phyloP scores from a whole-genome alignment of 345 rosid genomes.

The Gossypium ekmanianum region DNA sequence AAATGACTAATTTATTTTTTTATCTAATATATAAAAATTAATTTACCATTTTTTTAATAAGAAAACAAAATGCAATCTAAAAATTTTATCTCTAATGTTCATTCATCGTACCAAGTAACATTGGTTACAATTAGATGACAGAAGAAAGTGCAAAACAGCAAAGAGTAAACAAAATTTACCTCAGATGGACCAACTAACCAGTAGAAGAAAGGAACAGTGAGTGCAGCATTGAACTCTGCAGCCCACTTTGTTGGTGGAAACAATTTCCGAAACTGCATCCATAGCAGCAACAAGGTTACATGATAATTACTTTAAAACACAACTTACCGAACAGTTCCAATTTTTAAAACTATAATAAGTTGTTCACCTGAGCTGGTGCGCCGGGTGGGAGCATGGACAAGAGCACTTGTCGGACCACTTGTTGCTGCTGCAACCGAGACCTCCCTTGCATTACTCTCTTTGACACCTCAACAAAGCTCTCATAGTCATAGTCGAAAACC shows the following conservation, averaged over 20 bases:
- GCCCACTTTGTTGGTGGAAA: slow-evolving; percentile 98
- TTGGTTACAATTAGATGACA: neutral
- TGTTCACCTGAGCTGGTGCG: slow-evolving; percentile 73
- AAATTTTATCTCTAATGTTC: too few relatives aligned
- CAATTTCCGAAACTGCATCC: slow-evolving; percentile 65
- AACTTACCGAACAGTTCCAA: neutral
- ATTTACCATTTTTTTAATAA: accelerated
- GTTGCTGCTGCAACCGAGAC: slow-evolving; percentile 66
- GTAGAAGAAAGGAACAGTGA: slow-evolving; percentile 90
- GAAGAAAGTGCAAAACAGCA: neutral
- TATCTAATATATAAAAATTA: too few relatives aligned
- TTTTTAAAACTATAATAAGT: too few relatives aligned
- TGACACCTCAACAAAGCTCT: slow-evolving; percentile 80
- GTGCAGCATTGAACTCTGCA: slow-evolving; percentile 87
- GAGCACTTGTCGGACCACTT: slow-evolving; percentile 86
- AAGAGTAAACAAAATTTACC: slow-evolving; percentile 30
- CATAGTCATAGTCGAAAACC: slow-evolving; percentile 60
- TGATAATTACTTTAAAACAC: neutral
- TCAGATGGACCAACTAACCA: slow-evolving; percentile 97
- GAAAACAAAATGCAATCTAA: too few relatives aligned
- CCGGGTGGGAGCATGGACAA: slow-evolving; percentile 95
- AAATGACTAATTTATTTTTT: too few relatives aligned
- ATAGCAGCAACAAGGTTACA: neutral
- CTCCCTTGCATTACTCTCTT: slow-evolving; percentile 82
- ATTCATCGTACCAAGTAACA: too few relatives aligned